Base-by-base conservation (phyloP, 768 basidiomycete genomes). In the Xanthoconium purpureum region DNA sequence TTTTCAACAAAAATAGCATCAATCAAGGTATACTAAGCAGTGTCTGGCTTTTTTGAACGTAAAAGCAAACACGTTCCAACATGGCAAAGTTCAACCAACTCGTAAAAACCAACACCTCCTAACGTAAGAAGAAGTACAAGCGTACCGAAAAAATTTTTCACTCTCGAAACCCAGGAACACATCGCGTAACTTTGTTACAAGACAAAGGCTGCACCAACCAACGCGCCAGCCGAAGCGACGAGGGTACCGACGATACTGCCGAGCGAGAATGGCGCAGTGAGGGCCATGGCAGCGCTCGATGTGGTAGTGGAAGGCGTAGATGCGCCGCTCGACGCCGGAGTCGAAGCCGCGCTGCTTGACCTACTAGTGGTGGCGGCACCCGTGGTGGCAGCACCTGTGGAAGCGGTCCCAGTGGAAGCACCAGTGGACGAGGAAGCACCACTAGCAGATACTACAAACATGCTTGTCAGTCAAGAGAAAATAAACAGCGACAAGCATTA, bases 131-230 rank as follows among this genome's bases (percentile, higher is more conserved):
- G 32, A 1, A 20, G 7, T 15, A n/a, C 3, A n/a, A 46, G 43
- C 9, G 7, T 30, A 42, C 38, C 4, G n/a, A 17, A n/a, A n/a
- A n/a, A n/a, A n/a, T n/a, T n/a, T n/a, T 12, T 12, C 44, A 17
- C 12, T 33, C 29, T 44, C 54, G 44, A 61, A 61, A 39, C 9
- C 15, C 24, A 11, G 18, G 8, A 14, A 17, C 18, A 44, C 9
- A 11, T 38, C 39, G 24, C 11, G 7, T 7, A 28, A 5, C 20
- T n/a, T 46, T 40, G 46, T 60, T 51, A 71, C 50, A 72, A 18
- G 13, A 67, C 50, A 3, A 71, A 33, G 6, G 58, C 65, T 5
- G 69, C 67, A 20, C 70, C 70, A 3, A 66, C 42, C 47, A 71
- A 52, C 6, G 55, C 57, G 24, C 67, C 71, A 15, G 63, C 67